Conservation (phyloP, 805 yeast genomes). For the Debaryomyces maramus region DNA sequence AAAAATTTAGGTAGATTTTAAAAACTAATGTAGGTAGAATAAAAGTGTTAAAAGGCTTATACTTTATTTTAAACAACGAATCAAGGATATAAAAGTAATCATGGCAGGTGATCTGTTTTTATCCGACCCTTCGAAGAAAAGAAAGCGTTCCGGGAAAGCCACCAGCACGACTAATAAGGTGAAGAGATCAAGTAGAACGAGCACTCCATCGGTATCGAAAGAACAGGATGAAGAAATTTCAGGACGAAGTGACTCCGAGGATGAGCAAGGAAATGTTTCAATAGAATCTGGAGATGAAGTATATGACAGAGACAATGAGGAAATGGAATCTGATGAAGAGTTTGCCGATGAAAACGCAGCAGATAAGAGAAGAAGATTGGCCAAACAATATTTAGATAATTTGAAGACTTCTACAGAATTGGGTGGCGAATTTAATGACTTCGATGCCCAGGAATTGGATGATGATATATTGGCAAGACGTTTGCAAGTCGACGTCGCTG, state of each 20-base stretch:
- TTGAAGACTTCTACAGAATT: slow-evolving; percentile 54
- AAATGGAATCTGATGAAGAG: slow-evolving; percentile 66
- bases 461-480: slow-evolving; percentile 80
- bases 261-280: slow-evolving; percentile 42
- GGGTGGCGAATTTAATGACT: slow-evolving; percentile 42
- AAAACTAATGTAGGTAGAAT: not conserved
- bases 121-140: slow-evolving; percentile 56
- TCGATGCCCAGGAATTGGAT: slow-evolving; percentile 87
- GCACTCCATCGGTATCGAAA: slow-evolving; percentile 6
- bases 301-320: slow-evolving; percentile 39
- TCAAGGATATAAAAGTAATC: slow-evolving; percentile 1
- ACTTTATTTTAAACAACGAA: not conserved
- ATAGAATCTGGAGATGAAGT: slow-evolving; percentile 31
- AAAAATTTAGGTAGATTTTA: not conserved
- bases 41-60: not conserved
- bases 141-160: slow-evolving; percentile 37
- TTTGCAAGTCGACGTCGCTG: slow-evolving; percentile 85
- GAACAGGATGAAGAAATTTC: slow-evolving; percentile 56
- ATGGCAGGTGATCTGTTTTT: slow-evolving; percentile 65
- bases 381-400: slow-evolving; percentile 86
- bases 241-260: slow-evolving; percentile 50
- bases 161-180: slow-evolving; percentile 15
- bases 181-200: slow-evolving; percentile 18
- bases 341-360: slow-evolving; percentile 78
- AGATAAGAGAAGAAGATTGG: slow-evolving; percentile 90